Evolutionary conservation across 768 basidiomycete species (phyloP).

Genomic region (Nidularia pulvinata): DNA sequence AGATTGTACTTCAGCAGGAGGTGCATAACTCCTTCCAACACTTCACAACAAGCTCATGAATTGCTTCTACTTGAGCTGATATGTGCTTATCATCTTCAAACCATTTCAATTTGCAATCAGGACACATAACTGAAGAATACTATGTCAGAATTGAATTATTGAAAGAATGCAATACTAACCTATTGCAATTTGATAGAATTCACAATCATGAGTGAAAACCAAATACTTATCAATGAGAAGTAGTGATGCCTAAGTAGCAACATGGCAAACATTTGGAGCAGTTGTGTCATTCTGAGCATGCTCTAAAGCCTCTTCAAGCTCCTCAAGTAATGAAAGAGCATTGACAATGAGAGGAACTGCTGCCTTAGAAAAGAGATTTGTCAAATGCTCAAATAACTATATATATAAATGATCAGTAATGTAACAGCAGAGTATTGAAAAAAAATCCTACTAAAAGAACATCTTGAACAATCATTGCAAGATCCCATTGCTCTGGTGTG

Average conservation of each 20-base stretch:
- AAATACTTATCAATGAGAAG: neutral
- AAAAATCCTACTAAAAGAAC: constrained; percentile 9
- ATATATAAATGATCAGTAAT: neutral
- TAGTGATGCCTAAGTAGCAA: neutral
- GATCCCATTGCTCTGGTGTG: neutral
- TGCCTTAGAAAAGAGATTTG: constrained; percentile 15
- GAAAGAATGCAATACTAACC: neutral
- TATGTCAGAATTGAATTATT: neutral
- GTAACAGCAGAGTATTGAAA: neutral
- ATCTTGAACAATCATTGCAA: constrained; percentile 12
- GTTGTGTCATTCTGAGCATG: constrained; percentile 4
- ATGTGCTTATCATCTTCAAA: constrained; percentile 4
- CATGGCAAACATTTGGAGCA: neutral
- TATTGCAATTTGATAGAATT: neutral
- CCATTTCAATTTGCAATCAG: constrained; percentile 14
- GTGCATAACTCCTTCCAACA: neutral
- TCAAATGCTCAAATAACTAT: constrained; percentile 18
- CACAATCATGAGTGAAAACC: neutral
- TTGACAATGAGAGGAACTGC: constrained; percentile 13
- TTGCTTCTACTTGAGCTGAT: neutral
- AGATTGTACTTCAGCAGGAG: neutral
- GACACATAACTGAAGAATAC: constrained; percentile 19
- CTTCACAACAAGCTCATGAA: neutral
- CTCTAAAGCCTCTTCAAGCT: constrained; percentile 6
- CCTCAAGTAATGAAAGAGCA: constrained; percentile 13